phyloP scores from a whole-genome alignment of 129 eudicot species.

The Flaveria robusta region DNA sequence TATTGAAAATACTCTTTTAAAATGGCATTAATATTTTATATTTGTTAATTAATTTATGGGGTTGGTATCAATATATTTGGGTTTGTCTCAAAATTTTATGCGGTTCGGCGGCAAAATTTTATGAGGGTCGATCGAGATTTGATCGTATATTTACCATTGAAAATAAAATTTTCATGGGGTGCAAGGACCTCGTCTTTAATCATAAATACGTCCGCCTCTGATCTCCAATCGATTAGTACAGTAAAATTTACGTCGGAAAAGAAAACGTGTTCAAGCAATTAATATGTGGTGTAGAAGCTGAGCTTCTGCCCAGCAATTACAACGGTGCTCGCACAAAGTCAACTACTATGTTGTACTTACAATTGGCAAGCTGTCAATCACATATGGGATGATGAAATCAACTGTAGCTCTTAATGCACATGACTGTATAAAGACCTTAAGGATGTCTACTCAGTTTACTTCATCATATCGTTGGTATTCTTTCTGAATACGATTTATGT shows the following conservation, averaged over 20 bases:
- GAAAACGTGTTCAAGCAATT: not conserved
- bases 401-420: constrained; percentile 6
- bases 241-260: not conserved
- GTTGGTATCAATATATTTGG: no score
- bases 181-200: no score
- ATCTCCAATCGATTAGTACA: no score
- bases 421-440: constrained; percentile 1
- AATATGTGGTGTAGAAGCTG: constrained; percentile 5
- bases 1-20: no score
- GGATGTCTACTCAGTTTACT: constrained; percentile 1
- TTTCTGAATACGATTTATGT: constrained; percentile 4
- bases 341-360: not conserved
- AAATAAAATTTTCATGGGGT: no score
- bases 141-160: no score
- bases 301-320: not conserved
- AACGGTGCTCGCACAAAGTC: constrained; percentile 13
- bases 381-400: constrained; percentile 3
- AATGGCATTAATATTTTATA: no score
- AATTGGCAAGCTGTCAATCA: not conserved
- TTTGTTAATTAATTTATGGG: no score
- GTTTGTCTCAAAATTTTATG: no score
- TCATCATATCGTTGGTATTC: not conserved
- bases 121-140: no score
- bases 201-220: no score
- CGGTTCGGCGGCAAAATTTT: no score